Conservation (phyloP, 305 asterid species). For the Fraxinus velutina region DNA sequence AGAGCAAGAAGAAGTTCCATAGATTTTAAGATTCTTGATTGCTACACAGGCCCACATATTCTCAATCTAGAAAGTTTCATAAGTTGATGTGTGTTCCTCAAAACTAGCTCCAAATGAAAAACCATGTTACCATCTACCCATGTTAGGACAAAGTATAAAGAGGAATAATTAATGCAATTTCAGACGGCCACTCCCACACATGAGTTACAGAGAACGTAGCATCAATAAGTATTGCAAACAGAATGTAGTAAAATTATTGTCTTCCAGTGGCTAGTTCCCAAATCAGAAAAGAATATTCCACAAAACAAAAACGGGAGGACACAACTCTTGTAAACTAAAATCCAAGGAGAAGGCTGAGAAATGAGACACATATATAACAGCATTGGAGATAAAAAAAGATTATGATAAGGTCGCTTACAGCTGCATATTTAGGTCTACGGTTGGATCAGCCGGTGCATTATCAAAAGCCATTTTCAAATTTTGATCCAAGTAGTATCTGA, state of each 20-base stretch:
- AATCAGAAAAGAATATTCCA: background rate
- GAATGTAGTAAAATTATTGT: background rate
- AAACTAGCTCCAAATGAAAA: background rate
- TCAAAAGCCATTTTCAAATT: constrained; percentile 66
- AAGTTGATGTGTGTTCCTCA: background rate
- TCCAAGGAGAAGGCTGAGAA: background rate
- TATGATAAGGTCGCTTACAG: constrained; percentile 43
- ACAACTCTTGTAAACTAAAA: background rate
- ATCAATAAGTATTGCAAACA: background rate
- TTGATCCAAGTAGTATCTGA: constrained; percentile 65
- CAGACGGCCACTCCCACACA: background rate
- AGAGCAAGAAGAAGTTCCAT: background rate
- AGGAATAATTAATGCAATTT: background rate
- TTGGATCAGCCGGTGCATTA: constrained; percentile 87
- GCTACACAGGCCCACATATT: background rate
- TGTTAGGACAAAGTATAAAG: background rate
- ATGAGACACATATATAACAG: background rate
- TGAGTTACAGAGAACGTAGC: background rate
- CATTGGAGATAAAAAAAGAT: background rate
- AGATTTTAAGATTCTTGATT: background rate
- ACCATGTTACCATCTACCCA: background rate
- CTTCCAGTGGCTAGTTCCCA: background rate
- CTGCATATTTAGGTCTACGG: constrained; percentile 85
- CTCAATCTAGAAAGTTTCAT: background rate
- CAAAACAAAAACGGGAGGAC: background rate